A percentile compares a stretch with the other conserved stretches of the same genome.
Conservation (phyloP, 116 monocot species). For the Posidonia oceanica region DNA sequence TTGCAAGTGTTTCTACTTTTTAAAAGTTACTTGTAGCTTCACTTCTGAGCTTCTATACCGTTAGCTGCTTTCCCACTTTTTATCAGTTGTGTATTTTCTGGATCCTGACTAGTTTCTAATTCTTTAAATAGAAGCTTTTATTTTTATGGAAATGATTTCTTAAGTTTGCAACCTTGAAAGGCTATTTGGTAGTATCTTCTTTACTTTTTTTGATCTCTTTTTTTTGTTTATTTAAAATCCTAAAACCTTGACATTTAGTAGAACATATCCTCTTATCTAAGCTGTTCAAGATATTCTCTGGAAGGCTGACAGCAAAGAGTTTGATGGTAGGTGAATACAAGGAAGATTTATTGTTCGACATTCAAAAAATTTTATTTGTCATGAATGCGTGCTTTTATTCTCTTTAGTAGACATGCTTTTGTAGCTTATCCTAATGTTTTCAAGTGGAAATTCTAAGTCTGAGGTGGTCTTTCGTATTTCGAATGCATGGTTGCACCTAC, state of each 20-base stretch:
- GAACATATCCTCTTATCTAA: constrained; percentile 10
- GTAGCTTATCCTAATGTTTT: too few species aligned
- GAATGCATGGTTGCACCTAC: too few species aligned
- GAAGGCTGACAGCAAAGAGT: neutral
- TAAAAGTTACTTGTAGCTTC: neutral
- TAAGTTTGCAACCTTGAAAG: too few species aligned
- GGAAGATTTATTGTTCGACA: neutral
- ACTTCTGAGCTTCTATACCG: neutral
- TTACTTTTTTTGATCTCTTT: neutral
- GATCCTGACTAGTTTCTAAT: neutral
- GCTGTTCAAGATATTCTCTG: constrained; percentile 1
- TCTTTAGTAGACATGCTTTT: too few species aligned
- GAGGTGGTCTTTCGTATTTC: too few species aligned
- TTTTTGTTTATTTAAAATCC: neutral
- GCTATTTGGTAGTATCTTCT: neutral
- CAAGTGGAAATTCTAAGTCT: too few species aligned
- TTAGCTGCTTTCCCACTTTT: neutral
- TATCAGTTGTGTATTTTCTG: neutral
- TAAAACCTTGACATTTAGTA: constrained; percentile 6
- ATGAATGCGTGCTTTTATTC: too few species aligned
- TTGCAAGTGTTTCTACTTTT: too few species aligned
- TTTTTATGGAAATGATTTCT: too few species aligned
- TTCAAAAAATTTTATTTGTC: too few species aligned
- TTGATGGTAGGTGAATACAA: constrained; percentile 4
- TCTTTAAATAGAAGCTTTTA: too few species aligned